Percentiles rank a stretch among this genome's conserved stretches.
Evolutionary conservation across 805 yeast species (phyloP).

Genomic region (Danielozyma ontarioensis): DNA sequence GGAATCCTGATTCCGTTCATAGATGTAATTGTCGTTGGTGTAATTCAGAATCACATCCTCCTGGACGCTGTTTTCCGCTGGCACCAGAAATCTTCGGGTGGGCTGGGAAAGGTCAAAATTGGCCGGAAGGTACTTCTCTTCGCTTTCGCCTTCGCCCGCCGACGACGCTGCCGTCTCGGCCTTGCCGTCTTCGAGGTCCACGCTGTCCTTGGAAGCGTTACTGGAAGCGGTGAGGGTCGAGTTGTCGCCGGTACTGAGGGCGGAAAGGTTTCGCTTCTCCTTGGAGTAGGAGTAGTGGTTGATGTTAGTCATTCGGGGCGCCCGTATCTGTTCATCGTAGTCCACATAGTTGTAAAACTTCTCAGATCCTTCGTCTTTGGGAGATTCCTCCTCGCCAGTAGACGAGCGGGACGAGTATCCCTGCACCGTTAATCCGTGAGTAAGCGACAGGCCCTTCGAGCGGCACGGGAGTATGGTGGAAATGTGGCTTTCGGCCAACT

Average conservation of each 20-base stretch:
- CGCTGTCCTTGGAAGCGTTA: background rate
- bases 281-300: slow-evolving; percentile 18
- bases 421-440: background rate
- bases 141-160: background rate
- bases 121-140: slow-evolving; percentile 39
- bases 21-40: slow-evolving; percentile 17
- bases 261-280: background rate
- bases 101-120: slow-evolving; percentile 41
- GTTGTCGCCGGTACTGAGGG: slow-evolving; percentile 1
- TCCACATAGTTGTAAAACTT: slow-evolving; percentile 15
- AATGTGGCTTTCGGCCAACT: background rate
- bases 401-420: background rate
- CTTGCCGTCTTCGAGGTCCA: background rate
- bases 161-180: background rate
- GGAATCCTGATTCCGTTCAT: slow-evolving; percentile 4
- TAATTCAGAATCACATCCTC: slow-evolving; percentile 8
- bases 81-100: slow-evolving; percentile 28
- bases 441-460: background rate
- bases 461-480: background rate
- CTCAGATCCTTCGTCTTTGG: background rate
- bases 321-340: slow-evolving; percentile 51
- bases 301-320: slow-evolving; percentile 46
- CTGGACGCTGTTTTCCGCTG: slow-evolving; percentile 11
- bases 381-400: background rate
- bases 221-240: background rate